Percentiles rank a stretch among this genome's conserved stretches.
Evolutionary conservation across 1,284 basidiomycete genomes (phyloP).

Genomic region (Leccinum colubrinum): DNA sequence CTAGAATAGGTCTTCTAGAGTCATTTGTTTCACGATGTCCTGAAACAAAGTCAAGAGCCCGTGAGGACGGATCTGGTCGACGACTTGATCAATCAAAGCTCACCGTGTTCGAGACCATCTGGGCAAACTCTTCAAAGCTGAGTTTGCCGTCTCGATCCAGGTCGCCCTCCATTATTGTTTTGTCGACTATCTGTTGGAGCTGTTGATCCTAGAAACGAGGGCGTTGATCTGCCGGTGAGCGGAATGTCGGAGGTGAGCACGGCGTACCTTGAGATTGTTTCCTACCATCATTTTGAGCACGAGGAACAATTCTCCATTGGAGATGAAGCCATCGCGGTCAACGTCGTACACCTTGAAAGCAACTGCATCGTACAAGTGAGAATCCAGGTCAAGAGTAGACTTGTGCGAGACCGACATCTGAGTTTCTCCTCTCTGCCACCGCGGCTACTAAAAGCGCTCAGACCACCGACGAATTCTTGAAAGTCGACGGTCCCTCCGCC

Average conservation of each 20-base stretch:
- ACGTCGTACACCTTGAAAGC: constrained; percentile 99
- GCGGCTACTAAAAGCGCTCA: constrained; percentile 96
- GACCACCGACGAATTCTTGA: constrained; percentile 96
- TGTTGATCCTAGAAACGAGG: constrained; percentile 78
- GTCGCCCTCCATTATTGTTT: constrained; percentile 99
- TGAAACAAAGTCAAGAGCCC: constrained; percentile 23
- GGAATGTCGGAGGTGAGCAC: background rate
- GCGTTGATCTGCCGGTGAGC: background rate
- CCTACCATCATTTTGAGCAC: constrained; percentile 99
- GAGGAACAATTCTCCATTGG: constrained; percentile 98
- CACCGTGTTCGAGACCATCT: constrained; percentile 96
- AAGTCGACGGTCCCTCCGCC: constrained; percentile 99
- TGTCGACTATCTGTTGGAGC: constrained; percentile 99
- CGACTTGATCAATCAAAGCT: constrained; percentile 24
- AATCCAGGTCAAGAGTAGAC: constrained; percentile 12
- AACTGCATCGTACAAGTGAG: constrained; percentile 47
- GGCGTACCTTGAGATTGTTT: constrained; percentile 88
- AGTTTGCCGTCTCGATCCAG: constrained; percentile 97
- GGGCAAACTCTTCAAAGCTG: constrained; percentile 94
- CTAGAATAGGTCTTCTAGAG: constrained; percentile 61
- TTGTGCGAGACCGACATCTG: constrained; percentile 64
- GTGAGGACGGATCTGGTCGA: background rate
- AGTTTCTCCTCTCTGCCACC: constrained; percentile 97
- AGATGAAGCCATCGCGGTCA: constrained; percentile 95
- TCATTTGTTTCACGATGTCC: constrained; percentile 99